These are phyloP conservation scores for Entoloma clypeatum DNA, from an alignment of 1,284 basidiomycete genomes.

Conservation along the genomic window DNA sequence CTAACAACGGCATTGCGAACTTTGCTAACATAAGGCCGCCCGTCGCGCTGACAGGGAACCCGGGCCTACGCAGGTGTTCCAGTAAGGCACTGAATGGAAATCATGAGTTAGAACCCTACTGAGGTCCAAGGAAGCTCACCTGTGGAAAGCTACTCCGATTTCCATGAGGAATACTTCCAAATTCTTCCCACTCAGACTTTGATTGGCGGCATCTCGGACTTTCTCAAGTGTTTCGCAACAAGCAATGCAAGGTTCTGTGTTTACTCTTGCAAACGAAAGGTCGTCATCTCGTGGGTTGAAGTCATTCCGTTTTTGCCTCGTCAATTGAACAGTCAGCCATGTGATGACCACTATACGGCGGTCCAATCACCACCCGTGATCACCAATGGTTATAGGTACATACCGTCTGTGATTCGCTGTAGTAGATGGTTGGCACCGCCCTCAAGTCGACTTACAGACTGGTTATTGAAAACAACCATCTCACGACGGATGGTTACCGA, in stretches of 20 bases:
- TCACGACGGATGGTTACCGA: constrained; percentile 89
- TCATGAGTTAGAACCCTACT: not conserved
- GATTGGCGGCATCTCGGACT: constrained; percentile 70
- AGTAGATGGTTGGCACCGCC: constrained; percentile 81
- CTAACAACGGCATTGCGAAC: constrained; percentile 41
- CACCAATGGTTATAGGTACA: constrained; percentile 23
- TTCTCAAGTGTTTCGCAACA: constrained; percentile 86
- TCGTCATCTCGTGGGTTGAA: constrained; percentile 98
- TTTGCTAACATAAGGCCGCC: constrained; percentile 98
- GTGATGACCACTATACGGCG: constrained; percentile 52
- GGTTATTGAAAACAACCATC: constrained; percentile 92
- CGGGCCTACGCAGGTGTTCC: constrained; percentile 94
- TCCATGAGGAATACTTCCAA: constrained; percentile 90
- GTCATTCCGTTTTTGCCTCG: constrained; percentile 94
- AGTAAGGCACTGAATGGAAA: constrained; percentile 67
- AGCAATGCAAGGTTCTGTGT: constrained; percentile 91
- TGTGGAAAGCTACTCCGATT: constrained; percentile 92
- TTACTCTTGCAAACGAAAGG: constrained; percentile 88
- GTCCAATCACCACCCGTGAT: constrained; percentile 3
- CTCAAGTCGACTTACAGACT: constrained; percentile 85
- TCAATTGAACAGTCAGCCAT: constrained; percentile 72
- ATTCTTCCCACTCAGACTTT: constrained; percentile 88
- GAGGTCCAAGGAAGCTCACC: constrained; percentile 40
- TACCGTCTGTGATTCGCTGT: constrained; percentile 83
- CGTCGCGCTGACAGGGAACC: constrained; percentile 93